These are phyloP conservation scores for Fusarium succisae DNA, from an alignment of 2,329 filamentous ascomycete species.

Conservation along the genomic window DNA sequence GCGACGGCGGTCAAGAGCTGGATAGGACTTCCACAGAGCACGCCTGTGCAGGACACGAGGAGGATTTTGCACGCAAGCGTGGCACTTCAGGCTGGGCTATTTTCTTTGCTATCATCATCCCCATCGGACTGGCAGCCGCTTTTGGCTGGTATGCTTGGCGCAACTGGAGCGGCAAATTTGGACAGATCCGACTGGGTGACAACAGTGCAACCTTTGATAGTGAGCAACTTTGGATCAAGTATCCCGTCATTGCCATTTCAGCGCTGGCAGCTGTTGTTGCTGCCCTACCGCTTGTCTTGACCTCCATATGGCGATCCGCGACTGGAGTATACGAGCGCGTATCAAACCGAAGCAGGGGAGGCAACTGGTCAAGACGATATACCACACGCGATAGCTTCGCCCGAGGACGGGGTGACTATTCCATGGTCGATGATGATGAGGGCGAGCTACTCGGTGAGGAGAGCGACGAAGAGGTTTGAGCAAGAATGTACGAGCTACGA, in stretches of 20 bases:
- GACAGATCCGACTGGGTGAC: constrained; percentile 90
- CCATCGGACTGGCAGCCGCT: constrained; percentile 74
- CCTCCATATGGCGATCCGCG: constrained; percentile 75
- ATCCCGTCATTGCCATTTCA: constrained; percentile 79
- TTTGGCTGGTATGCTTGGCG: constrained; percentile 86
- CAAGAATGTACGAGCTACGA: constrained; percentile 29
- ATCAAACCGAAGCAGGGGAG: constrained; percentile 58
- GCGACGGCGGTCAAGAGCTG: constrained; percentile 76
- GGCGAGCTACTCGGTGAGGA: constrained; percentile 94
- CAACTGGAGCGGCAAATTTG: constrained; percentile 90
- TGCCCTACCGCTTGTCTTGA: constrained; percentile 75
- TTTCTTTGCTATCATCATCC: constrained; percentile 85
- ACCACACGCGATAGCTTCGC: constrained; percentile 91
- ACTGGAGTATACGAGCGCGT: constrained; percentile 62
- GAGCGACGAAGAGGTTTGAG: constrained; percentile 82
- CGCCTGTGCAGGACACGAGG: constrained; percentile 80
- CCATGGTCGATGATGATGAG: constrained; percentile 89
- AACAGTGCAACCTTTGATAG: constrained; percentile 64
- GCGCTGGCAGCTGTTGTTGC: constrained; percentile 68
- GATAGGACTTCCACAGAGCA: constrained; percentile 69
- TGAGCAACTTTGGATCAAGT: constrained; percentile 80
- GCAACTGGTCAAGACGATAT: constrained; percentile 72
- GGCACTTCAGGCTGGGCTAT: constrained; percentile 76
- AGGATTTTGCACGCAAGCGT: constrained; percentile 79
- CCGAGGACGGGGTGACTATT: constrained; percentile 86